Evolutionary conservation across 192 early-diverging fungal genomes (phyloP), one percentile per base, ranked within the genome.

Genomic region (Linnemannia elongata): DNA sequence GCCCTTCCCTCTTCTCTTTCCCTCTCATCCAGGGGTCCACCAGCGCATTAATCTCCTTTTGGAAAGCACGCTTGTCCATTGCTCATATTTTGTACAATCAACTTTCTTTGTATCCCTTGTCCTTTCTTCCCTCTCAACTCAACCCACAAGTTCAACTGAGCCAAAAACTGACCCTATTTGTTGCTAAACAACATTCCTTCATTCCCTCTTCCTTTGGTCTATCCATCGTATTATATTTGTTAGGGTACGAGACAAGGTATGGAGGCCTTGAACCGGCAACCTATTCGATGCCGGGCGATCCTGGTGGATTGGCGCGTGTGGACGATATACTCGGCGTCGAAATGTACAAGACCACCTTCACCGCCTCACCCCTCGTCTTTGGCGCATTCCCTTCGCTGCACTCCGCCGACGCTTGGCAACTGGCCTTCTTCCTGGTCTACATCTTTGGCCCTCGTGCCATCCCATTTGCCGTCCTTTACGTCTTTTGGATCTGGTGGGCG

Each of bases 401-500:
- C 80, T 93, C 93, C 17, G 95, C 89, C 4, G 92, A 90, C 78
- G 94, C 95, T 1, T 91, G 91, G 1, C 88, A 91, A 17, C 85
- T 93, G 52, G 90, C 91, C 49, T 77, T 94, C n/a, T 96, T 96
- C 77, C 49, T 93, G n/a, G 77, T 89, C 39, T 89, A 89, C 42
- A 49, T 89, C 41, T 76, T 85, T 73, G 83, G 83, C 4, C 92
- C 92, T 12, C 81, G 85, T 10, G 66, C 89, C 17, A 82, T 88
- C 33, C 87, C 89, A 8, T 87, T 92, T 55, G 81, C 82, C 5
- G 41, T 91, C 49, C n/a, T 80, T 24, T 95, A 96, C 80, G 88
- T 93, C 9, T 80, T 92, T 80, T 94, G 93, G 94, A 92, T 95
- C 79, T 96, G 95, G 95, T 94, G 93, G 94, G 92, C 94, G 1